Evolutionary conservation across 2,329 filamentous ascomycete genomes (phyloP), one percentile per base, ranked within the genome.

Genomic region (Septoria petroselini): DNA sequence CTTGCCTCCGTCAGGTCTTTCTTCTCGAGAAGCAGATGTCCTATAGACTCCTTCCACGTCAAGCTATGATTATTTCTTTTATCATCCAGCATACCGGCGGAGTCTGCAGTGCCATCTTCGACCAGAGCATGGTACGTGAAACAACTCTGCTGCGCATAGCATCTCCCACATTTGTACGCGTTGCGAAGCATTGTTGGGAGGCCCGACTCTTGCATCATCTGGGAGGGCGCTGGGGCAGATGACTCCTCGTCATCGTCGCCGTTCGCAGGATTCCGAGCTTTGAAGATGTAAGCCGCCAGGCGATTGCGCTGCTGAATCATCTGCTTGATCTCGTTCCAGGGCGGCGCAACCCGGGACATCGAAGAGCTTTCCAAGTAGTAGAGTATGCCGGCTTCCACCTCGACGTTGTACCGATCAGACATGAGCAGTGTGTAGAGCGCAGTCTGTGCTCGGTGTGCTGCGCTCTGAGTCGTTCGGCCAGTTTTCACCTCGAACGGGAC

Each of bases 301-400:
- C 89, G 83, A 63, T 98, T 98, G 44, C 93, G 85, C 69, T 95
- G 86, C 75, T 97, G 91, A 52, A 98, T 86, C 90, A 98, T 95
- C 61, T 96, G 90, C 30, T 90, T 84, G 43, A 98, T 80, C 67
- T 98, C 93, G 59, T 89, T 85, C 30, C 88, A 82, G 50, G 97
- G 80, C 5, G 88, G 84, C 2, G 90, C 88, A 35, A 98, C 88
- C 17, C 90, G 84, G 59, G 88, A 83, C 9, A 86, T 95, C 58
- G 88, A 85, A 0, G 90, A 91, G 2, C 83, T 88, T 67, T 97
- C 93, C 74, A 95, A 86, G 65, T 98, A 98, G 68, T 96, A 98
- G 8, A 98, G 74, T 48, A 98, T 82, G 6, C 93, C 93, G 60
- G 90, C 95, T 34, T 83, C 82, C 54, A 97, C 86, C 46, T 95